Evolutionary conservation across 2,329 filamentous ascomycete genomes (phyloP).

Genomic region (Phialemoniopsis sp.): DNA sequence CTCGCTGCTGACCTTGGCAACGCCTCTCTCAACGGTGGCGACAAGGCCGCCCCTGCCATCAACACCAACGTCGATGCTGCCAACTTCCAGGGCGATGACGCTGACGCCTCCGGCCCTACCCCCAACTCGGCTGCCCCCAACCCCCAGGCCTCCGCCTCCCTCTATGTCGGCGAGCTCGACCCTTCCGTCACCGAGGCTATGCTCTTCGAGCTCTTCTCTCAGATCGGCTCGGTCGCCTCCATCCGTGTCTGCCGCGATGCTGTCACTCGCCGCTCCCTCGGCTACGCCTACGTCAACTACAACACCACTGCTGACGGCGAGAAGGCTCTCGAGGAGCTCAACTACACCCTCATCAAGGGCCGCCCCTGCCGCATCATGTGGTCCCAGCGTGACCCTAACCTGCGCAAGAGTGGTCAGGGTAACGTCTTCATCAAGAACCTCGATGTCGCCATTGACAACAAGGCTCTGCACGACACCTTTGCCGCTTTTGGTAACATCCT

Average conservation of each 20-base stretch:
- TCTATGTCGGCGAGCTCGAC: slow-evolving; percentile 98
- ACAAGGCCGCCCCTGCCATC: slow-evolving; percentile 63
- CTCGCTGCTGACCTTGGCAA: slow-evolving; percentile 74
- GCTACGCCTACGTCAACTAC: slow-evolving; percentile 99
- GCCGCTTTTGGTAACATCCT: slow-evolving; percentile 98
- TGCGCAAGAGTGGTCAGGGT: slow-evolving; percentile 98
- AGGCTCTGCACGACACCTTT: slow-evolving; percentile 99
- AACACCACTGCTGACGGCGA: slow-evolving; percentile 95
- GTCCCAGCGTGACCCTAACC: slow-evolving; percentile 98
- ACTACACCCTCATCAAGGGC: slow-evolving; percentile 99
- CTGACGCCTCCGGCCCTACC: slow-evolving; percentile 63
- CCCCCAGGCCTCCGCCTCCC: slow-evolving; percentile 91
- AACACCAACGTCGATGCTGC: slow-evolving; percentile 65
- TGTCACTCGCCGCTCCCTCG: slow-evolving; percentile 95
- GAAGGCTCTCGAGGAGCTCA: slow-evolving; percentile 97
- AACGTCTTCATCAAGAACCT: slow-evolving; percentile 99
- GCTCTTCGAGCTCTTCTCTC: slow-evolving; percentile 99
- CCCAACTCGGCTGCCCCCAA: slow-evolving; percentile 74
- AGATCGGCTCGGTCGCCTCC: slow-evolving; percentile 96
- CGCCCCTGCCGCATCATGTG: slow-evolving; percentile 99
- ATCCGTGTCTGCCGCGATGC: slow-evolving; percentile 99
- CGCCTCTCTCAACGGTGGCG: slow-evolving; percentile 63
- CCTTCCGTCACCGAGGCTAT: slow-evolving; percentile 97
- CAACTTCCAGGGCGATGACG: slow-evolving; percentile 50
- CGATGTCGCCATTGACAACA: slow-evolving; percentile 98